Evolutionary conservation across 805 yeast species (phyloP).

Genomic region (Kluyveromyces aestuarii): DNA sequence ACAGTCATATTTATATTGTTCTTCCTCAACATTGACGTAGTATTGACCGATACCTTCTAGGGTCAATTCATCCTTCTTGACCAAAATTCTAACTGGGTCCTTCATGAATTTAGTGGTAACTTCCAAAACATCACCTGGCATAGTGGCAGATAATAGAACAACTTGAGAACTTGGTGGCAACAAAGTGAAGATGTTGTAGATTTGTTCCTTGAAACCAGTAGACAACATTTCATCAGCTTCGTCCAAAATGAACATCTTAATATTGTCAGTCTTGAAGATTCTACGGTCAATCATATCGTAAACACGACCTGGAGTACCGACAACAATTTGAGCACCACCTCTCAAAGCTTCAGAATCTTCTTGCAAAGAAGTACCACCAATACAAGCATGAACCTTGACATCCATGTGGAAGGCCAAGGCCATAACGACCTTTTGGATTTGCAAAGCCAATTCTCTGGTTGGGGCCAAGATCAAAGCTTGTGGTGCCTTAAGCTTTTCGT

Average conservation of each 20-base stretch:
- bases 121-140: constrained; percentile 85
- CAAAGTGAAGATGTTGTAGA: constrained; percentile 79
- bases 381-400: constrained; percentile 89
- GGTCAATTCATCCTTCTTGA: constrained; percentile 88
- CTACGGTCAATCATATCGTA: constrained; percentile 91
- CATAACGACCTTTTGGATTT: constrained; percentile 88
- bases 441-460: constrained; percentile 94
- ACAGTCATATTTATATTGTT: constrained; percentile 90
- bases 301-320: constrained; percentile 98
- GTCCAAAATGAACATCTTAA: constrained; percentile 92
- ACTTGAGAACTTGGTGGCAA: constrained; percentile 85
- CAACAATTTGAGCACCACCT: constrained; percentile 85
- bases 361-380: constrained; percentile 89
- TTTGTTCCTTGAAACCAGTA: constrained; percentile 87
- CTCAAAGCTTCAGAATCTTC: constrained; percentile 81
- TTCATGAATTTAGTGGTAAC: constrained; percentile 88
- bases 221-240: constrained; percentile 96
- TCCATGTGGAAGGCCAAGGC: constrained; percentile 88
- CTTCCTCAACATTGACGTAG: constrained; percentile 83
- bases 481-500: constrained; percentile 59
- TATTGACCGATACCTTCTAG: constrained; percentile 92
- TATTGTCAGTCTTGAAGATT: constrained; percentile 66
- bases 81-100: constrained; percentile 88
- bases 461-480: constrained; percentile 96
- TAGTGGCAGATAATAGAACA: constrained; percentile 89